Evolutionary conservation across 2,329 filamentous ascomycete species (phyloP).

Genomic region (Neopestalotiopsis sp.): DNA sequence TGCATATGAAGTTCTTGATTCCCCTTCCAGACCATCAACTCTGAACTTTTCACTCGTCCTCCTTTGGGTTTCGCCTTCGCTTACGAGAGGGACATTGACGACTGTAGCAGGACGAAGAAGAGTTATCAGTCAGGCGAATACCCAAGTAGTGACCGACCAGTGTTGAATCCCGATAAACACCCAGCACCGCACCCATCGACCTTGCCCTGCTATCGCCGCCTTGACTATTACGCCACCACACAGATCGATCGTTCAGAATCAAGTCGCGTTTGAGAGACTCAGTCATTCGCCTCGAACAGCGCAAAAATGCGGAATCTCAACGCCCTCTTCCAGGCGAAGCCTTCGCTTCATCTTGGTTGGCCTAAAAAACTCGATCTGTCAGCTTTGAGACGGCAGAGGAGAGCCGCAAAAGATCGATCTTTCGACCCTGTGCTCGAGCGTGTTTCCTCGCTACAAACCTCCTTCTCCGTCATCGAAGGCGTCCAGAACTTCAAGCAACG

Average conservation of each 20-base stretch:
- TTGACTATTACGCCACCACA: background rate
- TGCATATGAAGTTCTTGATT: slow-evolving; percentile 17
- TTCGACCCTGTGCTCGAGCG: slow-evolving; percentile 48
- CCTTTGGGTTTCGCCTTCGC: background rate
- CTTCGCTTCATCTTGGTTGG: slow-evolving; percentile 18
- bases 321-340: slow-evolving; percentile 16
- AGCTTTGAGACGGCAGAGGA: slow-evolving; percentile 17
- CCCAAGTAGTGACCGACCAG: background rate
- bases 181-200: background rate
- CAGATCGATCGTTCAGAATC: background rate
- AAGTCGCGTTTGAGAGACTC: background rate
- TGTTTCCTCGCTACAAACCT: slow-evolving; percentile 78
- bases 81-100: slow-evolving; percentile 2
- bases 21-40: background rate
- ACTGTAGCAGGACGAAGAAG: background rate
- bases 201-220: background rate
- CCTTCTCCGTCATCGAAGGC: slow-evolving; percentile 80
- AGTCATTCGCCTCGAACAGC: background rate
- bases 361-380: slow-evolving; percentile 16
- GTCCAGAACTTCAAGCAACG: slow-evolving; percentile 77
- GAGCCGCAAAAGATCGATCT: slow-evolving; percentile 14
- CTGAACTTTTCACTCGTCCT: background rate
- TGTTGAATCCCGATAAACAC: background rate
- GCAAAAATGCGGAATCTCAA: slow-evolving; percentile 14
- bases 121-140: background rate